A percentile compares a stretch with the other conserved stretches of the same genome.
These are phyloP conservation scores for Odontarrhena argentea DNA, from an alignment of 345 rosid genomes.

Conservation along the genomic window DNA sequence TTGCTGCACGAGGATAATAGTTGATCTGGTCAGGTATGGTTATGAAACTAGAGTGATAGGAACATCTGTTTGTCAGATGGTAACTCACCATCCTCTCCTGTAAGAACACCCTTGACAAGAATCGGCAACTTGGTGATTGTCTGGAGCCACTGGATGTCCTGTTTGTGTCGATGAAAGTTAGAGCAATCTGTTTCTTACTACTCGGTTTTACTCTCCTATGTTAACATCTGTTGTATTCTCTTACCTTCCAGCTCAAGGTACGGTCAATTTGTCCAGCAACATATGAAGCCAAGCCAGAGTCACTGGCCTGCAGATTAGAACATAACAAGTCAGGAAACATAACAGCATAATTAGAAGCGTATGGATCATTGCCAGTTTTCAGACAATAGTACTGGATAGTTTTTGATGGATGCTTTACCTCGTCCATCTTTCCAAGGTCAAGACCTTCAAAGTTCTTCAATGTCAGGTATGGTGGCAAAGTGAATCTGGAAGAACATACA, in stretches of 20 bases:
- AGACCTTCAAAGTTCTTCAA: slow-evolving; percentile 93
- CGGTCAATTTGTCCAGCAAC: slow-evolving; percentile 91
- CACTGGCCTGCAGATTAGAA: slow-evolving; percentile 55
- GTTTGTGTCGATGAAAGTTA: slow-evolving; percentile 23
- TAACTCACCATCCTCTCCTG: slow-evolving; percentile 78
- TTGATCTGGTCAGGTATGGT: slow-evolving; percentile 5
- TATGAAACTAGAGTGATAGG: not conserved
- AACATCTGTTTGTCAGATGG: slow-evolving; percentile 9
- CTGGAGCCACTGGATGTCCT: slow-evolving; percentile 90
- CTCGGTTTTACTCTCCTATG: not conserved
- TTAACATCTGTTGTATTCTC: not conserved
- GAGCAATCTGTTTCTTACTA: not conserved
- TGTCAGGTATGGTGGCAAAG: slow-evolving; percentile 78
- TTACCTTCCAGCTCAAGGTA: slow-evolving; percentile 90
- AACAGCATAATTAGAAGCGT: not conserved
- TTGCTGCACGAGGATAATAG: slow-evolving; percentile 51
- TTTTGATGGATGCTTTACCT: slow-evolving; percentile 46
- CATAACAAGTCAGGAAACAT: slow-evolving; percentile 16
- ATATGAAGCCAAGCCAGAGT: slow-evolving; percentile 88
- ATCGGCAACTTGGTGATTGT: slow-evolving; percentile 82
- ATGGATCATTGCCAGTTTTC: not conserved
- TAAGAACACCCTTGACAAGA: slow-evolving; percentile 85
- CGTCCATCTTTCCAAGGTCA: slow-evolving; percentile 88
- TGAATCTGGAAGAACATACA: slow-evolving; percentile 52
- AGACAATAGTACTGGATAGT: slow-evolving; percentile 1